Evolutionary conservation across 202 grass and related monocot species (phyloP).

Genomic region (Panicum virgatum): DNA sequence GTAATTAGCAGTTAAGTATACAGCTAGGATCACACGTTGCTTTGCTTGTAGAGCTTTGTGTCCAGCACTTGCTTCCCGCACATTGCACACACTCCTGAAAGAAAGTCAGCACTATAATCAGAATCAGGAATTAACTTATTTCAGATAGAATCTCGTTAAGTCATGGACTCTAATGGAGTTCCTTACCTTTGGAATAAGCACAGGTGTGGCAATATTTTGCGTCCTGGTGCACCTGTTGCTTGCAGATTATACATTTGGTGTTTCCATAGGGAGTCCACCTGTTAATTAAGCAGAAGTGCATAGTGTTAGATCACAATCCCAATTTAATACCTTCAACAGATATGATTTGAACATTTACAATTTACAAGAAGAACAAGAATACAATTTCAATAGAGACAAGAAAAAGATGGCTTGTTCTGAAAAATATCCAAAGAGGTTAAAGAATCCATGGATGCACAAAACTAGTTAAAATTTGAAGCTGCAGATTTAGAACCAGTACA

Average conservation of each 20-base stretch:
- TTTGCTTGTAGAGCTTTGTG: constrained; percentile 96
- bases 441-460: not conserved
- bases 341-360: constrained; percentile 6
- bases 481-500: not conserved
- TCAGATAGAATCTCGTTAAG: not conserved
- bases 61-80: constrained; percentile 98
- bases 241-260: constrained; percentile 92
- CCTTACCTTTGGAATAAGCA: constrained; percentile 91
- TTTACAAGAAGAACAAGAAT: not conserved
- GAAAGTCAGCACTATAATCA: not conserved
- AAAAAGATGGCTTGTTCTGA: not conserved
- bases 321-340: not conserved
- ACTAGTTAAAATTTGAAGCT: not conserved
- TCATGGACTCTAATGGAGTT: not conserved
- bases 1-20: not conserved
- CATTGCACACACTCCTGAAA: constrained; percentile 89
- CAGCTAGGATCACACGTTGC: constrained; percentile 67
- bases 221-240: constrained; percentile 98
- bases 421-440: not conserved
- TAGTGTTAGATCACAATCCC: constrained; percentile 19
- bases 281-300: constrained; percentile 25
- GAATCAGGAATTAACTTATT: not conserved
- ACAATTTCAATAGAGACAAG: not conserved
- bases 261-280: constrained; percentile 98
- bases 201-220: constrained; percentile 98